phyloP scores from a whole-genome alignment of 371 early-diverging fungal genomes.

The Mycotypha africana region DNA sequence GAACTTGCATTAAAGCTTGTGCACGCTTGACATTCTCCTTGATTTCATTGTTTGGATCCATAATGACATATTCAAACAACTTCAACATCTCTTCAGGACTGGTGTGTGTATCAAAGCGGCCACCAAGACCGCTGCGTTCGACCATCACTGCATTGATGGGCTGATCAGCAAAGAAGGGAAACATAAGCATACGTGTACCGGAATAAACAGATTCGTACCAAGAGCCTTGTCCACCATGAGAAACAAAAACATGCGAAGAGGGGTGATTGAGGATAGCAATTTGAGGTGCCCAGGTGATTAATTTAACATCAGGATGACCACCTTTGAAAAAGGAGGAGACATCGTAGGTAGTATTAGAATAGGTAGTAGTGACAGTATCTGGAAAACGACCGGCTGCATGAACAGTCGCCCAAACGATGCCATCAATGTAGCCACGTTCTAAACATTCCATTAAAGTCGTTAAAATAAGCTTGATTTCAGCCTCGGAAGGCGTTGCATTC shows the following conservation, averaged over 20 bases:
- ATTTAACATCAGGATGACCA: slow-evolving; percentile 6
- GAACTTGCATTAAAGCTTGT: slow-evolving; percentile 15
- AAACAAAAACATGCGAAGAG: slow-evolving; percentile 21
- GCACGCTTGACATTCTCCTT: slow-evolving; percentile 7
- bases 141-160: slow-evolving; percentile 2
- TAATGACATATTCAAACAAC: background rate
- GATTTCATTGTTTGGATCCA: slow-evolving; percentile 1
- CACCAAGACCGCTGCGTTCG: slow-evolving; percentile 5
- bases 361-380: background rate
- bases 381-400: slow-evolving; percentile 7
- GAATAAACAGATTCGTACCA: slow-evolving; percentile 27
- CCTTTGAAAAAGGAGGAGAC: background rate
- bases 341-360: slow-evolving; percentile 1
- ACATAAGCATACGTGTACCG: slow-evolving; percentile 22
- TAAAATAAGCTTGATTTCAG: slow-evolving; percentile 14
- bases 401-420: slow-evolving; percentile 24
- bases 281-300: slow-evolving; percentile 34
- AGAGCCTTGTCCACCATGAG: slow-evolving; percentile 34
- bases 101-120: background rate
- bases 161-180: slow-evolving; percentile 43
- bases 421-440: slow-evolving; percentile 21
- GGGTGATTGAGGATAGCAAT: slow-evolving; percentile 29
- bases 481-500: slow-evolving; percentile 6
- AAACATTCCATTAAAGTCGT: slow-evolving; percentile 13
- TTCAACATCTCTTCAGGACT: background rate